These are phyloP conservation scores for Cyamopsis tetragonoloba DNA, from an alignment of 306 rosid genomes.

Conservation along the genomic window DNA sequence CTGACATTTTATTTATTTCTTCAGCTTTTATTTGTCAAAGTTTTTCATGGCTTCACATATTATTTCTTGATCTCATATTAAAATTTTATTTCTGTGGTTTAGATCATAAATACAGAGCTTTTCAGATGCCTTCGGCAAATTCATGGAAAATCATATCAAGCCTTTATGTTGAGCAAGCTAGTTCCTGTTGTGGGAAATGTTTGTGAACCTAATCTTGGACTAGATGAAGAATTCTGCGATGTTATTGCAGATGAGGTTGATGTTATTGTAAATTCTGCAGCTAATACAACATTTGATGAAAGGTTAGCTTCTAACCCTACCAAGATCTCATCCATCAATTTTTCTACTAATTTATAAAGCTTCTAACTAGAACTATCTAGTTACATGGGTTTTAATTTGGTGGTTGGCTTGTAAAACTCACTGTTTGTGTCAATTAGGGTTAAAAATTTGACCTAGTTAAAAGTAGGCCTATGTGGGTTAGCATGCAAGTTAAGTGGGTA, in stretches of 20 bases:
- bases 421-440: too few species aligned
- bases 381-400: too few species aligned
- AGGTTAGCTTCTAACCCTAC: slow-evolving; percentile 41
- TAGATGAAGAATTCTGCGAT: slow-evolving; percentile 45
- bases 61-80: not conserved
- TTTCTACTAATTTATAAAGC: too few species aligned
- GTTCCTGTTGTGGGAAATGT: slow-evolving; percentile 83
- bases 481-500: too few species aligned
- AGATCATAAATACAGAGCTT: slow-evolving; percentile 86
- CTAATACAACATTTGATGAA: slow-evolving; percentile 92
- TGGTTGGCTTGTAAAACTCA: too few species aligned
- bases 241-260: slow-evolving; percentile 70
- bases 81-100: not conserved
- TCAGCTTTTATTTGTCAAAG: not conserved
- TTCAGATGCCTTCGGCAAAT: slow-evolving; percentile 71
- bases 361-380: too few species aligned
- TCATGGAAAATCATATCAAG: slow-evolving; percentile 75
- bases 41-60: not conserved
- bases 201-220: slow-evolving; percentile 73
- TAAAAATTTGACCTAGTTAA: too few species aligned
- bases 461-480: too few species aligned
- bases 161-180: slow-evolving; percentile 83
- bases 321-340: not conserved
- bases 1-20: not conserved
- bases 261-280: slow-evolving; percentile 88